phyloP scores from a whole-genome alignment of 1,139 yeast genomes.

The Lodderomyces parapsilosis region DNA sequence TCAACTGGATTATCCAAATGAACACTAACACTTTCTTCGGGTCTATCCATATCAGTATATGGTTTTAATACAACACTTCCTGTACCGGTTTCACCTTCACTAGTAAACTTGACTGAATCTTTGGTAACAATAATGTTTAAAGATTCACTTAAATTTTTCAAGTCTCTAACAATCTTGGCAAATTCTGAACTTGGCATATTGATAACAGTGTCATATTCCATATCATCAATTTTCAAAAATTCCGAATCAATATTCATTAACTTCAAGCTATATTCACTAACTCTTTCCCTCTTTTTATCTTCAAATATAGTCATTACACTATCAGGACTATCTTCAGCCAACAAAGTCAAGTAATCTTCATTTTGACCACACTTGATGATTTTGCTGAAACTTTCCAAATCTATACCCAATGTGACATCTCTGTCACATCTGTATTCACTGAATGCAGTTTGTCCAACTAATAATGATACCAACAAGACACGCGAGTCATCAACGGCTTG shows the following conservation, averaged over 20 bases:
- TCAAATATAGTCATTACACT: slow-evolving; percentile 80
- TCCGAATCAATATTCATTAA: slow-evolving; percentile 97
- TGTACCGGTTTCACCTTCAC: slow-evolving; percentile 91
- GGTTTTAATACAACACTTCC: slow-evolving; percentile 90
- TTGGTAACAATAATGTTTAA: slow-evolving; percentile 84
- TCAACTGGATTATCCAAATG: slow-evolving; percentile 85
- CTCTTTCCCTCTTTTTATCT: slow-evolving; percentile 85
- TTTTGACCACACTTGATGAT: slow-evolving; percentile 90
- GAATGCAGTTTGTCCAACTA: slow-evolving; percentile 90
- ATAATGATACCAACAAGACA: slow-evolving; percentile 84
- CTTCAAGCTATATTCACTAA: slow-evolving; percentile 88
- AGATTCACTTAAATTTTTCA: slow-evolving; percentile 83
- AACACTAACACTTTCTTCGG: slow-evolving; percentile 71
- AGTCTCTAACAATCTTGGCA: slow-evolving; percentile 86
- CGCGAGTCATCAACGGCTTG: slow-evolving; percentile 98
- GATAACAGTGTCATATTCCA: slow-evolving; percentile 85
- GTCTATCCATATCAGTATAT: slow-evolving; percentile 73
- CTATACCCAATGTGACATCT: slow-evolving; percentile 88
- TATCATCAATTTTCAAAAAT: slow-evolving; percentile 88
- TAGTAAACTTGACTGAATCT: slow-evolving; percentile 85
- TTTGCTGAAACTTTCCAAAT: slow-evolving; percentile 80
- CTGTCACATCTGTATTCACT: slow-evolving; percentile 94
- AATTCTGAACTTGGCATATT: slow-evolving; percentile 88
- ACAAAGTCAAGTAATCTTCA: slow-evolving; percentile 81
- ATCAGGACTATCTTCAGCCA: slow-evolving; percentile 93